A percentile compares a stretch with the other conserved stretches of the same genome.
These are phyloP conservation scores for Osmanthus fragrans DNA, from an alignment of 257 asterid species.

Conservation along the genomic window DNA sequence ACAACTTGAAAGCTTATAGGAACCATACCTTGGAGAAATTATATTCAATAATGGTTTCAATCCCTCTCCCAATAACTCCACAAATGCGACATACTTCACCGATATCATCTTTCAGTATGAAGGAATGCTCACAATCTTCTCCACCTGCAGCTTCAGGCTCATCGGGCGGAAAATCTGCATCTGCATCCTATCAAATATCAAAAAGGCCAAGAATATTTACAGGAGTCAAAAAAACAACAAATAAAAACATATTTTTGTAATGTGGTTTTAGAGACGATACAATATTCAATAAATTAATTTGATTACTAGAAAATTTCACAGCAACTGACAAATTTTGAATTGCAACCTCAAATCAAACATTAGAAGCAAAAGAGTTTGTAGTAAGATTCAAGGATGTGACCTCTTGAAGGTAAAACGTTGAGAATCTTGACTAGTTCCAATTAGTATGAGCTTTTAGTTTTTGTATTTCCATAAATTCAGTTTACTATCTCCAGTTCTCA, in stretches of 20 bases:
- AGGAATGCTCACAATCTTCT: conserved; percentile 86
- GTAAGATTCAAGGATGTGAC: not conserved
- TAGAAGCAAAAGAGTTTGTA: not conserved
- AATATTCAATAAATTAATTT: not conserved
- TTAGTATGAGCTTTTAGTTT: not conserved
- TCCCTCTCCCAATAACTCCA: conserved; percentile 83
- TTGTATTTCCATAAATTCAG: not conserved
- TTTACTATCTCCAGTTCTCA: not conserved
- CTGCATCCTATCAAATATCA: conserved; percentile 51
- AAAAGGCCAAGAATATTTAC: conserved; percentile 21
- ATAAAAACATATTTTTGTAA: not conserved
- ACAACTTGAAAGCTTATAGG: not conserved
- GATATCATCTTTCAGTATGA: conserved; percentile 83
- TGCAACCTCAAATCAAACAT: not conserved
- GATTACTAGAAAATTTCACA: not conserved
- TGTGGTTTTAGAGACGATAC: not conserved
- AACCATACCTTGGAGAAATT: conserved; percentile 78
- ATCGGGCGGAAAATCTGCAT: conserved; percentile 43
- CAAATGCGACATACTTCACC: conserved; percentile 96
- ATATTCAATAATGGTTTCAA: conserved; percentile 82
- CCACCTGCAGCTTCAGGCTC: conserved; percentile 47
- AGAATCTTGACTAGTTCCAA: not conserved
- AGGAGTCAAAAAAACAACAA: conserved; percentile 8
- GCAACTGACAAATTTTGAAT: not conserved
- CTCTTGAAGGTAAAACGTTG: not conserved